Evolutionary conservation across 352 stramenopile species (phyloP).

Genomic region (Phytophthora syringae): DNA sequence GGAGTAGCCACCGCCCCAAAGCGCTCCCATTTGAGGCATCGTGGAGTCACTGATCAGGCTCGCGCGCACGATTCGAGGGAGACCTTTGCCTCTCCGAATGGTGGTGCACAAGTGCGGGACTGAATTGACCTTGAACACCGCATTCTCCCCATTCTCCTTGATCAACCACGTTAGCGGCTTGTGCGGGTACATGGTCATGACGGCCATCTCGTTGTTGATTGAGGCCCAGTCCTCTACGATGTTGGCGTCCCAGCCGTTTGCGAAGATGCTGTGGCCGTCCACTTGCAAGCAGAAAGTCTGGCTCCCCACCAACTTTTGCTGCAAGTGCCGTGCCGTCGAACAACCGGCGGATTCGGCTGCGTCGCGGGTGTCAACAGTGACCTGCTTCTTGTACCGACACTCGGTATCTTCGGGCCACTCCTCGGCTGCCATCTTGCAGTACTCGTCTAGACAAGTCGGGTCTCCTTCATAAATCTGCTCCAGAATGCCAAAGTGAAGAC

Average conservation of each 20-base stretch:
- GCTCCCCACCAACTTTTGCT: constrained; percentile 71
- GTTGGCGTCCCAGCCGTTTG: constrained; percentile 78
- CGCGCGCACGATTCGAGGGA: constrained; percentile 70
- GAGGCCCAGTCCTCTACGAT: constrained; percentile 68
- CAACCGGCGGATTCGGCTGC: constrained; percentile 75
- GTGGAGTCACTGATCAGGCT: constrained; percentile 73
- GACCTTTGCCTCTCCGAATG: constrained; percentile 52
- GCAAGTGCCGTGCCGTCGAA: constrained; percentile 72
- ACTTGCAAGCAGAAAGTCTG: constrained; percentile 85
- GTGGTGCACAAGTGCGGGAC: constrained; percentile 78
- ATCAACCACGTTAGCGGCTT: constrained; percentile 75
- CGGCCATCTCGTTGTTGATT: constrained; percentile 82
- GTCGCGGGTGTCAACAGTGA: constrained; percentile 52
- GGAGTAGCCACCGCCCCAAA: constrained; percentile 78
- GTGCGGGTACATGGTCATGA: constrained; percentile 79
- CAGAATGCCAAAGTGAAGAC: constrained; percentile 78
- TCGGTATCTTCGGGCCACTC: constrained; percentile 62
- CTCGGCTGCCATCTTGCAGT: constrained; percentile 69
- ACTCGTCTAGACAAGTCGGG: constrained; percentile 71
- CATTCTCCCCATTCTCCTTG: constrained; percentile 77
- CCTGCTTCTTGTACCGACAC: constrained; percentile 68
- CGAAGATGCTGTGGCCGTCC: constrained; percentile 86
- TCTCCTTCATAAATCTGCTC: constrained; percentile 82
- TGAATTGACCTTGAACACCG: constrained; percentile 51
- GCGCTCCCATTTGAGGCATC: constrained; percentile 66